Conservation (phyloP, 306 rosid genomes). For the Sindora glabra region DNA sequence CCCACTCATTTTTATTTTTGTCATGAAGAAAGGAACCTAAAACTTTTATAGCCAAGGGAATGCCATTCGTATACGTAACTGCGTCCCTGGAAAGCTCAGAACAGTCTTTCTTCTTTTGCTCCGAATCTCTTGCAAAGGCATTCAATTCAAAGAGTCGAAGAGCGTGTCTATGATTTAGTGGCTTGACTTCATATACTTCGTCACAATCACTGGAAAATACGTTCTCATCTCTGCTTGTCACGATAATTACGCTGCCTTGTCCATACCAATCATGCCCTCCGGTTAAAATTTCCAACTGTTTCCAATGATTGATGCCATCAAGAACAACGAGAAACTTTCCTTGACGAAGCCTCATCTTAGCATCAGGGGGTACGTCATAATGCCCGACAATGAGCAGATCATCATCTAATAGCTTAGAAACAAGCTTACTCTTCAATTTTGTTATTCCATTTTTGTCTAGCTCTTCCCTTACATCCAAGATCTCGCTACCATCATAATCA, state of each 20-base stretch:
- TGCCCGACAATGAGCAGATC: neutral
- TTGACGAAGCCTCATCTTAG: neutral
- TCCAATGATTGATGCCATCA: neutral
- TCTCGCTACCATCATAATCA: neutral
- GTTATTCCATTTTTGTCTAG: neutral
- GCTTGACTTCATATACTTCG: neutral
- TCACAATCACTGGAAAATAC: neutral
- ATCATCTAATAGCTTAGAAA: neutral
- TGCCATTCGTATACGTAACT: neutral
- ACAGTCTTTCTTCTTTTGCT: neutral
- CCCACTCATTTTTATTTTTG: neutral
- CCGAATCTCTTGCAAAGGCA: neutral
- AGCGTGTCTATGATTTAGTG: neutral
- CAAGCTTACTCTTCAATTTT: neutral
- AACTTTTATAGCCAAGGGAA: neutral
- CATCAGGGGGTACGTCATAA: neutral
- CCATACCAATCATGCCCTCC: neutral
- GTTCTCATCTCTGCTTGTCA: neutral
- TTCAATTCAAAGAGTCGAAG: neutral
- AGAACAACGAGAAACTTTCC: neutral
- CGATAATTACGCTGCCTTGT: neutral
- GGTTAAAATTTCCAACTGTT: neutral
- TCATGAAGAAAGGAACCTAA: neutral
- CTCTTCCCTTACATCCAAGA: neutral
- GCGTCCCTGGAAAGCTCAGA: neutral